These are phyloP conservation scores for Priceomyces medius DNA, from an alignment of 805 yeast species.

Conservation along the genomic window DNA sequence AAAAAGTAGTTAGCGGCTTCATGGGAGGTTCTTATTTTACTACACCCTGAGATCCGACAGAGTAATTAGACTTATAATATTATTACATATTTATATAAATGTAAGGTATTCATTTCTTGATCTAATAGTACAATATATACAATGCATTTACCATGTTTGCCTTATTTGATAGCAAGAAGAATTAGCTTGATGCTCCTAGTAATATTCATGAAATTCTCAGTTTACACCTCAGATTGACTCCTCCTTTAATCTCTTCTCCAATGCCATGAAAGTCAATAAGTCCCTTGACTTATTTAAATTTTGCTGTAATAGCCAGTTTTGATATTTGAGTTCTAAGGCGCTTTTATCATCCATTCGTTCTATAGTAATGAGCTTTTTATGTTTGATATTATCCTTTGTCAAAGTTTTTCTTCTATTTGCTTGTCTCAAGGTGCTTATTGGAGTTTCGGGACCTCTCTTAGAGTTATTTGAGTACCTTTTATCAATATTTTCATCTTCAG, in stretches of 20 bases:
- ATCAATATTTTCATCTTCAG: background rate
- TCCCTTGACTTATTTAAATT: constrained; percentile 21
- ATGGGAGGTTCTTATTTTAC: too few relatives aligned
- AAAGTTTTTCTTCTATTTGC: constrained; percentile 20
- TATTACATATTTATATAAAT: too few relatives aligned
- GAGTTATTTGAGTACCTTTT: constrained; percentile 13
- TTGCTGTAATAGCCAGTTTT: constrained; percentile 30
- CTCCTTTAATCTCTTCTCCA: constrained; percentile 34
- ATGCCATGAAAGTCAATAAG: constrained; percentile 26
- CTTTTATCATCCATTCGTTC: constrained; percentile 10
- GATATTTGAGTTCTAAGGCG: constrained; percentile 24
- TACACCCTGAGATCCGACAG: too few relatives aligned
- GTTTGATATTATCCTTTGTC: background rate
- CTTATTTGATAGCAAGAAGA: too few relatives aligned
- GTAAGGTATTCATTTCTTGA: too few relatives aligned
- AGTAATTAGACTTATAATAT: too few relatives aligned
- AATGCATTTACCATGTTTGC: too few relatives aligned
- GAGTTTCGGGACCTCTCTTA: constrained; percentile 38
- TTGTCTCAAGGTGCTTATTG: constrained; percentile 28
- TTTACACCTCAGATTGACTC: too few relatives aligned
- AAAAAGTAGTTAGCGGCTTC: too few relatives aligned
- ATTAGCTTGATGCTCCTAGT: too few relatives aligned
- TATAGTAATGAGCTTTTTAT: constrained; percentile 2
- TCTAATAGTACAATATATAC: too few relatives aligned
- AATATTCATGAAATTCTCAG: too few relatives aligned